These are phyloP conservation scores for Pseudonitzschia multistriata DNA, from an alignment of 108 stramenopile genomes.

Conservation along the genomic window DNA sequence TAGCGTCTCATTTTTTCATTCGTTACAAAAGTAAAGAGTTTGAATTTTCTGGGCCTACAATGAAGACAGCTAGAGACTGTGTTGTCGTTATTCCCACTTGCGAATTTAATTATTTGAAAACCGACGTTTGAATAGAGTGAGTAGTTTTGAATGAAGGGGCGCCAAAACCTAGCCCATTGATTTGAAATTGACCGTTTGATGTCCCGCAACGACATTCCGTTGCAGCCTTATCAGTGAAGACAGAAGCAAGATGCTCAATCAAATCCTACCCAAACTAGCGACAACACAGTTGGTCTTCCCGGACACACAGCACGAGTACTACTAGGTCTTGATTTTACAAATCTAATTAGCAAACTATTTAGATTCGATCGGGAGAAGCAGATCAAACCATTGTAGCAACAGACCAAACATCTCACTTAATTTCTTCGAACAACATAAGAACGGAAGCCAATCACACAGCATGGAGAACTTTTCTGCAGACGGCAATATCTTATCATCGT, in stretches of 20 bases:
- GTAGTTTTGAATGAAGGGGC: conserved; percentile 8
- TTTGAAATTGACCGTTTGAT: conserved; percentile 10
- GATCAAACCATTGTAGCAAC: neutral
- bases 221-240: neutral
- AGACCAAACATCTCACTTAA: neutral
- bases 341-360: neutral
- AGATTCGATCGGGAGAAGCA: neutral
- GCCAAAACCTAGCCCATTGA: neutral
- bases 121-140: conserved; percentile 4
- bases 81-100: conserved; percentile 2
- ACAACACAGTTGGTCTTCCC: neutral
- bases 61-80: too few relatives aligned
- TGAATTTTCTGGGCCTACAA: neutral
- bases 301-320: neutral
- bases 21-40: neutral
- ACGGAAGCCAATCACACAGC: neutral
- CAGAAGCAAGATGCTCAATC: neutral
- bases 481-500: conserved; percentile 1
- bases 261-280: neutral
- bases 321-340: neutral
- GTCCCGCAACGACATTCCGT: conserved; percentile 9
- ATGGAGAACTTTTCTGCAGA: conserved; percentile 2
- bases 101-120: conserved; percentile 4
- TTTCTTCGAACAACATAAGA: neutral
- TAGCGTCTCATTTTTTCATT: neutral